phyloP scores from a whole-genome alignment of 164 flowering plant species.

The Cinnamomum chago region DNA sequence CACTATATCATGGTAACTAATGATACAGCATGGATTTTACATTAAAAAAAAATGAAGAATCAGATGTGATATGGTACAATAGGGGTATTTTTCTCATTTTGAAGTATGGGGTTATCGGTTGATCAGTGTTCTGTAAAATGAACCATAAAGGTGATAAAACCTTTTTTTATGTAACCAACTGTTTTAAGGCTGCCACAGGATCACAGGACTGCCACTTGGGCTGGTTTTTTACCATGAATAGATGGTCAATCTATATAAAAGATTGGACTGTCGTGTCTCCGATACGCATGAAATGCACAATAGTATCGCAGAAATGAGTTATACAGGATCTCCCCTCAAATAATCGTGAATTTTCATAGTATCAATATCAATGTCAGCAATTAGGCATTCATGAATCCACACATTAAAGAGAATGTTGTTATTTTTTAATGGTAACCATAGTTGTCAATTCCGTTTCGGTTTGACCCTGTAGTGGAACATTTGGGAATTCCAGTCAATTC shows the following conservation, averaged over 20 bases:
- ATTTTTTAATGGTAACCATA: no score
- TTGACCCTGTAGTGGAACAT: no score
- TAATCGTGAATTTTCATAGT: background rate
- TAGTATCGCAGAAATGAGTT: background rate
- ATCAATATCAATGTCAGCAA: background rate
- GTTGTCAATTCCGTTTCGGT: no score
- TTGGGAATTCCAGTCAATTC: no score
- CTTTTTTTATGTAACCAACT: no score
- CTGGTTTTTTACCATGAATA: background rate
- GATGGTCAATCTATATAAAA: background rate
- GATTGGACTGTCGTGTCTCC: background rate
- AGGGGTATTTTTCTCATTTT: background rate
- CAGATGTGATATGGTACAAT: background rate
- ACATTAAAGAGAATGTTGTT: background rate
- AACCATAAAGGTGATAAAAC: no score
- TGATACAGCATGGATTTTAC: background rate
- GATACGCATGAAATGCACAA: background rate
- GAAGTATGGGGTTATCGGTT: background rate
- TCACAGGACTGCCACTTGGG: background rate
- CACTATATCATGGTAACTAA: background rate
- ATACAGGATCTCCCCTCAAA: background rate
- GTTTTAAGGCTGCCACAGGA: no score
- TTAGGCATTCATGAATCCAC: background rate
- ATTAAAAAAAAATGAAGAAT: no score
- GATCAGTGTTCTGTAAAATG: background rate